Base-by-base conservation (phyloP, 495 filamentous ascomycete species). In the Collariella sp. region DNA sequence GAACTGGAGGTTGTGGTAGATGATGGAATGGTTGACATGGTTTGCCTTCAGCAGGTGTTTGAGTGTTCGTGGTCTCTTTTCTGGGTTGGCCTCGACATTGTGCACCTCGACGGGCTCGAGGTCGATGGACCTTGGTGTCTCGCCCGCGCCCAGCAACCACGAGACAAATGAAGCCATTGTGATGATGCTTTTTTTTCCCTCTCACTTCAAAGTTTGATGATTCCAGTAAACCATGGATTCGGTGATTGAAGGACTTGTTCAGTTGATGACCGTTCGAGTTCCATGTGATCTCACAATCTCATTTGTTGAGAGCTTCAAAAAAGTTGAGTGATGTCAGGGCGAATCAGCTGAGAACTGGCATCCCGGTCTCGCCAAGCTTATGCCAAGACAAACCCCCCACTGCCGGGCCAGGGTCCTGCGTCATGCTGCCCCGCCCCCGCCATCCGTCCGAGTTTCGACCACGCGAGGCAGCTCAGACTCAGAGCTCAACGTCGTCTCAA, bases 11-110 rank as follows among this genome's bases (percentile, higher is more conserved):
- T 86, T 62, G 62, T 93, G 76, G 64, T 86, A 95, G 50, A 96
- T 65, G 48, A 97, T 84, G 23, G 88, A 79, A 70, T 95, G 76
- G 61, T 94, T 95, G 33, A 84, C 82, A 74, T 99, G 94, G 68
- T 99, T 97, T 23, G 91, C 81, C 60, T 83, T 84, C 33, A 99
- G 64, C 13, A 97, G 76, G 66, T 97, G 89, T 67, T 93, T 96
- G 49, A 99, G 76, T 5, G 88, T 88, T 55, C 91, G 72, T 11
- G 86, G 81, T 26, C 85, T 73, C 68, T 89, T 94, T 54, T 91
- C 89, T 9, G 81, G 75, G 18, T 80, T 77, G 7, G 80, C 85
- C 67, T 97, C 93, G 49, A 94, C 79, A 64, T 85, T 81, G 70
- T 91, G 80, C 47, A 85, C 72, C 47, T 86, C 73, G 36, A 91